A percentile compares a stretch with the other conserved stretches of the same genome.
Conservation (phyloP, 768 basidiomycete species). For the Kwoniella bestiolae region DNA sequence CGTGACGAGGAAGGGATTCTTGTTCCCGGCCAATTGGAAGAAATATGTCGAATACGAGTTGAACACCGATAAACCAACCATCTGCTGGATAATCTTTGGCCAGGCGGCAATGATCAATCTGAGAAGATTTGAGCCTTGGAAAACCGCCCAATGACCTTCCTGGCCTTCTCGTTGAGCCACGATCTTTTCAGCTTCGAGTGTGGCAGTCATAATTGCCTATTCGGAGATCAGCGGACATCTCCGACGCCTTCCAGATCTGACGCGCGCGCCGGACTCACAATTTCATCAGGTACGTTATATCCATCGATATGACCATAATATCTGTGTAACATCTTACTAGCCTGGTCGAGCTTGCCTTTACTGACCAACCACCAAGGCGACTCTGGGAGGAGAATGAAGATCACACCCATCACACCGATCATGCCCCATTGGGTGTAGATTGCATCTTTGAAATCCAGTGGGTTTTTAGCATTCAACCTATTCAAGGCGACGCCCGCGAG, state of each 20-base stretch:
- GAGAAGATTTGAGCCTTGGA: slow-evolving; percentile 19
- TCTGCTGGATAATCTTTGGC: slow-evolving; percentile 31
- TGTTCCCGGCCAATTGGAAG: slow-evolving; percentile 33
- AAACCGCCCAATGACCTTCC: slow-evolving; percentile 17
- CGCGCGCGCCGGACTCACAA: neutral
- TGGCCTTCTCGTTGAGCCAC: slow-evolving; percentile 7
- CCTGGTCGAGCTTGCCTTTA: slow-evolving; percentile 28
- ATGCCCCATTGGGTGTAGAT: slow-evolving; percentile 38
- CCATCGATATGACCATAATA: slow-evolving; percentile 26
- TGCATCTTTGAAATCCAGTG: slow-evolving; percentile 29
- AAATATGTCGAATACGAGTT: slow-evolving; percentile 31
- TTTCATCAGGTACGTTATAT: slow-evolving; percentile 26
- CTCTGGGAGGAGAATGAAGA: slow-evolving; percentile 29
- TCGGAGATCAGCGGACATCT: neutral
- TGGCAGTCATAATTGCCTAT: slow-evolving; percentile 22
- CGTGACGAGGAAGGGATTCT: slow-evolving; percentile 25
- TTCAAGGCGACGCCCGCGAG: slow-evolving; percentile 35
- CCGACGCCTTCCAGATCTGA: no score
- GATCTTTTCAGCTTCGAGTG: slow-evolving; percentile 15
- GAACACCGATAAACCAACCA: slow-evolving; percentile 23
- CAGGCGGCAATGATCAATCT: slow-evolving; percentile 28
- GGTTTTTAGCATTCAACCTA: slow-evolving; percentile 11
- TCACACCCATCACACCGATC: slow-evolving; percentile 27
- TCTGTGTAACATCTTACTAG: slow-evolving; percentile 19
- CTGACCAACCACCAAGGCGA: slow-evolving; percentile 32